Percentiles rank a stretch among this genome's conserved stretches.
phyloP scores from a whole-genome alignment of 257 asterid genomes.

The Ligustrum vulgare region DNA sequence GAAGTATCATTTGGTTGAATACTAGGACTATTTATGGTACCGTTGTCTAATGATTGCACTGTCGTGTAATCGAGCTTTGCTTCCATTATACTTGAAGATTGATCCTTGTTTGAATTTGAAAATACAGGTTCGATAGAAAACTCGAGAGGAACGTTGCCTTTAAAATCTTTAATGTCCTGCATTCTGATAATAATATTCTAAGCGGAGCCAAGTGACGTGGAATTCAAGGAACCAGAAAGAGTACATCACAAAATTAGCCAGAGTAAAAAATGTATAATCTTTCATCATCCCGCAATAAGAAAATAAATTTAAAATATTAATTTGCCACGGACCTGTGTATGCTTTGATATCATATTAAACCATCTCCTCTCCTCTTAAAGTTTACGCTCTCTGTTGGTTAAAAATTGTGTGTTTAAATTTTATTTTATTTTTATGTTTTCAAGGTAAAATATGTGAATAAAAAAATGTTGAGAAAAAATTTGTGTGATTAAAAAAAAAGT shows the following conservation, averaged over 20 bases:
- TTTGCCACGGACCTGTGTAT: too few species aligned
- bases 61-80: conserved; percentile 24
- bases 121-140: conserved; percentile 37
- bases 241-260: background rate
- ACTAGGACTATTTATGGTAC: background rate
- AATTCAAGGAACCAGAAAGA: conserved; percentile 20
- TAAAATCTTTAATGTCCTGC: conserved; percentile 52
- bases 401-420: too few species aligned
- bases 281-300: background rate
- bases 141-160: conserved; percentile 39
- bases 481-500: too few species aligned
- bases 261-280: background rate
- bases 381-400: too few species aligned
- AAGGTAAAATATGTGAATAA: too few species aligned
- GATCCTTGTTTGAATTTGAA: conserved; percentile 37
- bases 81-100: conserved; percentile 27
- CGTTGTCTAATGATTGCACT: conserved; percentile 1
- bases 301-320: too few species aligned
- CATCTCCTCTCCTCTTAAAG: too few species aligned
- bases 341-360: background rate
- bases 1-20: conserved; percentile 21
- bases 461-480: too few species aligned
- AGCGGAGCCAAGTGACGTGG: conserved; percentile 30
- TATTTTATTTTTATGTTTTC: too few species aligned
- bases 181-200: conserved; percentile 41